phyloP scores from a whole-genome alignment of 2,329 filamentous ascomycete genomes.

The Cladosporium sp. region DNA sequence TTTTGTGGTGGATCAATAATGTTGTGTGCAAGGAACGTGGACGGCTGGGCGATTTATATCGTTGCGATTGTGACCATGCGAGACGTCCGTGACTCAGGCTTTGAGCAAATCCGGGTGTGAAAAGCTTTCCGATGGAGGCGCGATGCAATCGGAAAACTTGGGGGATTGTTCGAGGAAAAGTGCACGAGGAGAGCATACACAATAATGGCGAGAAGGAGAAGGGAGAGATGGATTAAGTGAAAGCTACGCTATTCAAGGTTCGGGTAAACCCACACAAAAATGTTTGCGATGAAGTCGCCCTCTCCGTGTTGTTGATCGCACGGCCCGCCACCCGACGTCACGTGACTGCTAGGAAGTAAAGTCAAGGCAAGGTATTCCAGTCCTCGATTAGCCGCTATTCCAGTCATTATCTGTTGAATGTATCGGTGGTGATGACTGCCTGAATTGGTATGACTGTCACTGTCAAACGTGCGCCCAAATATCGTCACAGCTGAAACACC shows the following conservation, averaged over 20 bases:
- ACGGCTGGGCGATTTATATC: slow-evolving; percentile 11
- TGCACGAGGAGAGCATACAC: slow-evolving; percentile 16
- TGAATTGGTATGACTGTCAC: too few species aligned
- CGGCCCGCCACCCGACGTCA: background rate
- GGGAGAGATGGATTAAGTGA: slow-evolving; percentile 5
- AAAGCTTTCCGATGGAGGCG: slow-evolving; percentile 20
- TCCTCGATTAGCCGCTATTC: background rate
- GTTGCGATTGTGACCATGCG: slow-evolving; percentile 17
- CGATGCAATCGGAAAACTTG: slow-evolving; percentile 6
- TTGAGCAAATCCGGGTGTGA: slow-evolving; percentile 19
- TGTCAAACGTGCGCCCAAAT: background rate
- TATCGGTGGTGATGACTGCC: background rate
- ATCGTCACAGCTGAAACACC: background rate
- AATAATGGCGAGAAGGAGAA: background rate
- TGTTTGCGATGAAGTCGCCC: slow-evolving; percentile 13
- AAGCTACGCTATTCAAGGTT: slow-evolving; percentile 12
- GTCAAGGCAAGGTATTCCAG: background rate
- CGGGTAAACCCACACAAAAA: slow-evolving; percentile 11
- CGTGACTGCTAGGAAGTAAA: background rate
- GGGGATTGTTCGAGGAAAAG: slow-evolving; percentile 1
- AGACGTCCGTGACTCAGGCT: slow-evolving; percentile 20
- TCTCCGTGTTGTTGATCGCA: background rate
- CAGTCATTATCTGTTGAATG: background rate
- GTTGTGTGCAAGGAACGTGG: slow-evolving; percentile 7
- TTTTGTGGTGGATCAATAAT: background rate